Conservation (phyloP, 163 green algal genomes). For the Scenedesmus sp. region DNA sequence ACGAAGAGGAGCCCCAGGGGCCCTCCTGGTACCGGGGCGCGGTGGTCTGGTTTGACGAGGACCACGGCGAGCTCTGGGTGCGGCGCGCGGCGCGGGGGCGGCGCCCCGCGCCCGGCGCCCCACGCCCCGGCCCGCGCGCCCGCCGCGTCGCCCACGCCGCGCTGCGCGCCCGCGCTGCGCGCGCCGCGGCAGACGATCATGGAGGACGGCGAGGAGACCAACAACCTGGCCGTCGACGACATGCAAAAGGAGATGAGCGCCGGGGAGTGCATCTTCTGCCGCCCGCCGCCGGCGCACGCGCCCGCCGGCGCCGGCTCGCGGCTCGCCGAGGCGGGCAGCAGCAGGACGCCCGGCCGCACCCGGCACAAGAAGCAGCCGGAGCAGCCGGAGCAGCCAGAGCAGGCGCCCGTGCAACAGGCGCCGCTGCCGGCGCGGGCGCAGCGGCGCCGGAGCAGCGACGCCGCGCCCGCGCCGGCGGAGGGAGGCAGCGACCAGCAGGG, state of each 20-base stretch:
- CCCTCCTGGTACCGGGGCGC: neutral
- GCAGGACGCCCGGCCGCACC: neutral
- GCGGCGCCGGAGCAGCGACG: too few relatives aligned
- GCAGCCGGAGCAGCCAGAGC: neutral
- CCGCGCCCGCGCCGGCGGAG: too few relatives aligned
- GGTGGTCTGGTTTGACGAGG: neutral
- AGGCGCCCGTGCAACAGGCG: too few relatives aligned
- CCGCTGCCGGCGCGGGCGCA: neutral
- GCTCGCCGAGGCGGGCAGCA: neutral
- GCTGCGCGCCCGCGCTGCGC: neutral
- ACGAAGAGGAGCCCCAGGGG: neutral
- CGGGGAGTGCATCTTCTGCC: neutral
- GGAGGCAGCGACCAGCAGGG: too few relatives aligned
- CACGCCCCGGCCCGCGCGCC: too few relatives aligned
- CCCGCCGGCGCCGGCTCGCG: too few relatives aligned
- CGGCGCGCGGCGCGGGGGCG: neutral
- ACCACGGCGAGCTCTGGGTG: neutral
- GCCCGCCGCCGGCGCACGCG: too few relatives aligned
- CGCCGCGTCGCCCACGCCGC: too few relatives aligned
- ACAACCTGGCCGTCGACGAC: neutral
- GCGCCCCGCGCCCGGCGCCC: too few relatives aligned
- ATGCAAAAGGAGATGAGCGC: neutral
- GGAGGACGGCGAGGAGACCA: neutral
- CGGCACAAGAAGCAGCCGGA: neutral
- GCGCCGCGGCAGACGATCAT: neutral